Evolutionary conservation across 2,329 filamentous ascomycete species (phyloP), one percentile per base, ranked within the genome.

Genomic region (Ceratocystis smalleyi): DNA sequence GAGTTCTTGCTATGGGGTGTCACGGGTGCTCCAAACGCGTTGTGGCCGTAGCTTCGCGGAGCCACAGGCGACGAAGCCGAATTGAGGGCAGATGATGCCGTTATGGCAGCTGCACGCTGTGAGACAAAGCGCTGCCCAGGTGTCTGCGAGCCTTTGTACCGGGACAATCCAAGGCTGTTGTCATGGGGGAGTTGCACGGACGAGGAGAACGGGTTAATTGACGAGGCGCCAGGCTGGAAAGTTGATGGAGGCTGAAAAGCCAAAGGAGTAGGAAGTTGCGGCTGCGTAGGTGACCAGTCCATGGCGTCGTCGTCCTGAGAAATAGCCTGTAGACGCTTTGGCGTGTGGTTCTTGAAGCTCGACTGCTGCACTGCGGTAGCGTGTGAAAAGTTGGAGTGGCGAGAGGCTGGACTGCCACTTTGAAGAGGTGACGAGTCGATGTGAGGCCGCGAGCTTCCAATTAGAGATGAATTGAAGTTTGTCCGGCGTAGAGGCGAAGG

Each of bases 221-320:
- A 55, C 5, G 22, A 45, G n/a, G 59, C 30, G 5, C 27, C 43
- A n/a, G 43, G 12, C 10, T 62, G 57, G 22, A 64, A 35, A 5
- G 65, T 60, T 1, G 60, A 45, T 1, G 65, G 59, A 12, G 63
- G 59, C 19, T 51, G 47, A 51, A 62, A 49, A 10, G 60, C 68
- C 74, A 77, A 70, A 81, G 81, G 24, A 77, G 77, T 64, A 77
- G 77, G 68, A 80, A 73, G 59, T 74, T 72, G 57, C 17, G 77
- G 77, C 65, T 76, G 74, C 0, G 81, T 82, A 1, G 83, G 83
- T 4, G 82, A 79, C 81, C 85, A 87, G 69, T 88, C 86, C 86
- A 89, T 88, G 62, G 78, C 77, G 63, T 84, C 79, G 62, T 78
- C 78, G 62, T 84, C 79, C 49, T 61, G 65, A 4, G 65, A 8